Evolutionary conservation across 2,329 filamentous ascomycete genomes (phyloP), one percentile per base, ranked within the genome.

Genomic region (Botryosphaeria dothidea): DNA sequence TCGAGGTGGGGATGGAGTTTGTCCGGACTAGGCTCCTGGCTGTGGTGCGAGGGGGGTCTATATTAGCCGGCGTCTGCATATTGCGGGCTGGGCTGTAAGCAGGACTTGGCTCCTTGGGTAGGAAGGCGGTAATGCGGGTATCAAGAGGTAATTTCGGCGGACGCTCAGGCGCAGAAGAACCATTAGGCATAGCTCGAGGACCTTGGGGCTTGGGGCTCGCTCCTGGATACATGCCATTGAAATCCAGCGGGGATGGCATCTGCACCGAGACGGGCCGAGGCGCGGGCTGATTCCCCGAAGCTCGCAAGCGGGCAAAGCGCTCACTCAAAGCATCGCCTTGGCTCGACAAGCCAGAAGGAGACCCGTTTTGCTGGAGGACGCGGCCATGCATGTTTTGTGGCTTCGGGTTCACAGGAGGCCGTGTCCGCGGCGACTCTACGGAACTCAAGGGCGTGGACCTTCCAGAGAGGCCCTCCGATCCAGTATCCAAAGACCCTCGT

Each of bases 31-130:
- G 83, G 67, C 86, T 87, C 17, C 89, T 82, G 1, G 88, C 84
- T 3, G 86, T 88, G 69, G 85, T 89, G 25, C 88, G 83, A 1
- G 90, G 90, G 2, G 88, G 83, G 45, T 88, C 84, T 8, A 90
- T 85, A 25, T 86, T 83, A 66, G 88, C 87, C 25, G 85, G 86
- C 3, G 88, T 87, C 4, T 89, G 82, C 64, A 88, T 90, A 29
- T 91, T 91, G 36, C 90, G 84, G 1, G 89, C 89, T n/a, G 91
- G 91, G 70, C 88, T 92, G 72, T 93, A 93, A 3, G 91, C 91
- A 7, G 91, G 89, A 71, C 89, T 89, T 1, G 91, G 91, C 51
- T 89, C 78, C 73, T 90, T 90, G 11, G 90, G 90, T 71, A 92
- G 79, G 17, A 81, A 82, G 11, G 85, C 82, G 7, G 86, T 74